Conservation (phyloP, 2,329 filamentous ascomycete genomes). For the Fusarium equiseti region DNA sequence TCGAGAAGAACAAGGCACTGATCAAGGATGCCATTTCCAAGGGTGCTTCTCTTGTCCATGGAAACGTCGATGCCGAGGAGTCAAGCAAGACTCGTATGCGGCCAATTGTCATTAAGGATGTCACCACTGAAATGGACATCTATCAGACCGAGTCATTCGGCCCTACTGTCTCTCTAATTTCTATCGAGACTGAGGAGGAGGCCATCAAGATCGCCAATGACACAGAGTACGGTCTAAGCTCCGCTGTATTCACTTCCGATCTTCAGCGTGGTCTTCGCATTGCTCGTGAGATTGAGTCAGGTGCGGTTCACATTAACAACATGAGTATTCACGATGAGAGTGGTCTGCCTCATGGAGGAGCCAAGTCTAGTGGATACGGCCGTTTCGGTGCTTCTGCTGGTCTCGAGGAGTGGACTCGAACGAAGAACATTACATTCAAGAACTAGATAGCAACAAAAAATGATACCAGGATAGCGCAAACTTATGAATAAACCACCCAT, state of each 20-base stretch:
- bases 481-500: background rate
- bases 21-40: conserved; percentile 75
- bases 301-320: conserved; percentile 75
- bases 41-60: conserved; percentile 67
- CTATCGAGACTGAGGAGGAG: conserved; percentile 76
- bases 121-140: conserved; percentile 75
- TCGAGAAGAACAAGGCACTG: conserved; percentile 74
- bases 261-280: conserved; percentile 69
- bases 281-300: conserved; percentile 74
- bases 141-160: conserved; percentile 83
- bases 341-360: conserved; percentile 73
- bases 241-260: conserved; percentile 79
- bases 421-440: conserved; percentile 72
- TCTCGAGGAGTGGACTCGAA: conserved; percentile 71
- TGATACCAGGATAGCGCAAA: background rate
- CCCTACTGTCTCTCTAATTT: conserved; percentile 76
- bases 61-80: conserved; percentile 52
- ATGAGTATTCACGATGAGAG: conserved; percentile 76
- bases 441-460: conserved; percentile 41
- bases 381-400: conserved; percentile 68
- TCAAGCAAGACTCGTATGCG: conserved; percentile 61
- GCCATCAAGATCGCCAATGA: conserved; percentile 82
- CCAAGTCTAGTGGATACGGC: conserved; percentile 73
- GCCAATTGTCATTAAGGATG: conserved; percentile 75
- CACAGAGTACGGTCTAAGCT: conserved; percentile 80